A percentile compares a stretch with the other conserved stretches of the same genome.
Evolutionary conservation across 1,284 basidiomycete species (phyloP).

Genomic region (Apiotrichum gamsii): DNA sequence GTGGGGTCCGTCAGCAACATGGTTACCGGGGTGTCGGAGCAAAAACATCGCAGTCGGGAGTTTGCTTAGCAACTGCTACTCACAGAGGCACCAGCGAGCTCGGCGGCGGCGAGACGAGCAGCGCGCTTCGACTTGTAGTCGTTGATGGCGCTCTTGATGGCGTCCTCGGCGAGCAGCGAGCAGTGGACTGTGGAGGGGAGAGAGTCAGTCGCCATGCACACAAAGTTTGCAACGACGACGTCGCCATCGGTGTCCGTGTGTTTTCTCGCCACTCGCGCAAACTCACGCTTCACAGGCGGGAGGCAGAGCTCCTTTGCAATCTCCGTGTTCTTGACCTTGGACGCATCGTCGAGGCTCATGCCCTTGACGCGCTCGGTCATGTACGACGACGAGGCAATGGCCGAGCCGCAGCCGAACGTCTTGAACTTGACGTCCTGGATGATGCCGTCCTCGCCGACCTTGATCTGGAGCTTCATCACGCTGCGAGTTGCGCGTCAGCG

Average conservation of each 20-base stretch:
- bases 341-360: conserved; percentile 85
- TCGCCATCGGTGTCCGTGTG: too few species aligned
- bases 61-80: too few species aligned
- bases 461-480: conserved; percentile 99
- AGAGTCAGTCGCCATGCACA: too few species aligned
- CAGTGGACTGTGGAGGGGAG: conserved; percentile 47
- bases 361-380: conserved; percentile 99
- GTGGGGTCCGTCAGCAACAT: too few species aligned
- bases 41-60: too few species aligned
- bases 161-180: conserved; percentile 93
- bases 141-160: conserved; percentile 87
- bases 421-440: conserved; percentile 99
- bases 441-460: conserved; percentile 81
- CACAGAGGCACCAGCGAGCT: too few species aligned
- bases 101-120: conserved; percentile 30
- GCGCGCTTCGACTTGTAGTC: conserved; percentile 74
- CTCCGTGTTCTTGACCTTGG: conserved; percentile 97
- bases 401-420: conserved; percentile 83
- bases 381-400: conserved; percentile 93
- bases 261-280: too few species aligned
- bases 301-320: conserved; percentile 94
- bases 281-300: conserved; percentile 94
- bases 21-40: too few species aligned
- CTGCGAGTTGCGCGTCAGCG: too few species aligned
- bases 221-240: background rate